These are phyloP conservation scores for Adansonia gregorii DNA, from an alignment of 441 rosid genomes.

Conservation along the genomic window DNA sequence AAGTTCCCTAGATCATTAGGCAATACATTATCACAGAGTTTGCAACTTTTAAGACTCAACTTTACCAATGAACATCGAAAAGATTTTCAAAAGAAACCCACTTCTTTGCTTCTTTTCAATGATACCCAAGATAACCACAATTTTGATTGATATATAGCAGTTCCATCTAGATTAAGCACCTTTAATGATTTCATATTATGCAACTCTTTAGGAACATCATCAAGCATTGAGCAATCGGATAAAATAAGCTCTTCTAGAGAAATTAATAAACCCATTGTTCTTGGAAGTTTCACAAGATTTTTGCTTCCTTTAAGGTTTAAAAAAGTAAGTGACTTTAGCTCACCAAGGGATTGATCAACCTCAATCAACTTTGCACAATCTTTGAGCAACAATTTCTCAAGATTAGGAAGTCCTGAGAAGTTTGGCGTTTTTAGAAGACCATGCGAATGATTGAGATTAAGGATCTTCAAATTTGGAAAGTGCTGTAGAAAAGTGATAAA, in stretches of 20 bases:
- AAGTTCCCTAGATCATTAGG: not conserved
- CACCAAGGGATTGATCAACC: conserved; percentile 39
- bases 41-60: conserved; percentile 21
- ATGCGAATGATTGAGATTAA: too few relatives aligned
- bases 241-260: conserved; percentile 34
- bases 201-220: conserved; percentile 1
- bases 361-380: conserved; percentile 37
- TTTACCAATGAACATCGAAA: conserved; percentile 27
- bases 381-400: conserved; percentile 32
- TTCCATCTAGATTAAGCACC: conserved; percentile 15
- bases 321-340: not conserved
- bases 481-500: not conserved
- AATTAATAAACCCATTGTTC: conserved; percentile 37
- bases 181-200: conserved; percentile 33
- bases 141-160: conserved; percentile 23
- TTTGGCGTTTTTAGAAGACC: conserved; percentile 11
- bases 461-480: too few relatives aligned
- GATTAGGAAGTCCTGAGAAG: conserved; percentile 26
- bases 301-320: not conserved
- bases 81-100: conserved; percentile 15
- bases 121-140: conserved; percentile 18
- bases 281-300: conserved; percentile 32
- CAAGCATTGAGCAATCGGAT: conserved; percentile 37
- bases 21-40: not conserved
- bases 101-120: conserved; percentile 20